phyloP scores from a whole-genome alignment of 1,284 basidiomycete genomes.

The Tilletia walkeri region DNA sequence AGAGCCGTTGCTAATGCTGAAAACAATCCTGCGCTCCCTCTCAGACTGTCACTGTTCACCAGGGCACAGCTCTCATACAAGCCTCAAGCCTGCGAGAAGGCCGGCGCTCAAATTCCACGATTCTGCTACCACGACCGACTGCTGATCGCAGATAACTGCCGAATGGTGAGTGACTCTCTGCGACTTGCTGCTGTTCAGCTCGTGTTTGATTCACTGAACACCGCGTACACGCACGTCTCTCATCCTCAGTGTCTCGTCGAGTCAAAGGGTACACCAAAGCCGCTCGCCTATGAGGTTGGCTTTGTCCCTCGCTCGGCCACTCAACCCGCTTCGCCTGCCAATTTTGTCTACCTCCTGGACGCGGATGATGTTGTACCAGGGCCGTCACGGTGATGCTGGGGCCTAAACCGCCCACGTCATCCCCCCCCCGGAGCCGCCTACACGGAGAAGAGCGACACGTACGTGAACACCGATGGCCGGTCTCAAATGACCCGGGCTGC shows the following conservation, averaged over 20 bases:
- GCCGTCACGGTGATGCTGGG: conserved; percentile 95
- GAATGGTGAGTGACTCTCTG: conserved; percentile 30
- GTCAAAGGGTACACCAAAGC: conserved; percentile 88
- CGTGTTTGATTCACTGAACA: not conserved
- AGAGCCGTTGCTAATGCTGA: no score
- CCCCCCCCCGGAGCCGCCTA: conserved; percentile 89
- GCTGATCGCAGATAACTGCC: conserved; percentile 54
- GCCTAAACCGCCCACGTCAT: conserved; percentile 95
- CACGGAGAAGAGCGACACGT: conserved; percentile 91
- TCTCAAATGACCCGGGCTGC: conserved; percentile 87
- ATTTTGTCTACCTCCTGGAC: conserved; percentile 95
- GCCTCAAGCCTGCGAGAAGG: conserved; percentile 84
- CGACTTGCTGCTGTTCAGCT: not conserved
- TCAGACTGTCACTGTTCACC: not conserved
- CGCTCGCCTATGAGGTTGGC: conserved; percentile 83
- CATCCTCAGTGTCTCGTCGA: conserved; percentile 82
- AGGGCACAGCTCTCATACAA: conserved; percentile 73
- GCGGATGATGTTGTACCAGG: conserved; percentile 90
- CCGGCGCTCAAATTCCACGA: conserved; percentile 58
- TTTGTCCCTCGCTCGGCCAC: conserved; percentile 80
- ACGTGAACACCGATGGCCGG: conserved; percentile 96
- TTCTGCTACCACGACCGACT: conserved; percentile 90
- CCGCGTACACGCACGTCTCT: not conserved
- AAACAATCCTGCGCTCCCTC: not conserved
- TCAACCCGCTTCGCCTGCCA: conserved; percentile 67